Evolutionary conservation across 192 early-diverging fungal genomes (phyloP).

Genomic region (Kickxella alabastrina): DNA sequence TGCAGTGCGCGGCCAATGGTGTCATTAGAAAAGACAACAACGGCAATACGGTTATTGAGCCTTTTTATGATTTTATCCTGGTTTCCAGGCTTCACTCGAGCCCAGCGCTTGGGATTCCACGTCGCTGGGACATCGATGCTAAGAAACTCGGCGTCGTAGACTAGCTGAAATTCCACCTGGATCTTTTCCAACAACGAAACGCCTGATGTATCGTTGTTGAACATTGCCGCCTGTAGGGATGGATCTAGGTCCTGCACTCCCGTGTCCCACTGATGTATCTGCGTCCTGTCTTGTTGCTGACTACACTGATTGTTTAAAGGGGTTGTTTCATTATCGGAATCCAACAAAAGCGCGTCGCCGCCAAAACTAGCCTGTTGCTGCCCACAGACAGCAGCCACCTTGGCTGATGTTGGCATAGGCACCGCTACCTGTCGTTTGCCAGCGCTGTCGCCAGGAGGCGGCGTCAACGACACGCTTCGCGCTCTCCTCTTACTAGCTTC

Average conservation of each 20-base stretch:
- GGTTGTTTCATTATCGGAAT: no score
- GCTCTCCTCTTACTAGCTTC: conserved; percentile 16
- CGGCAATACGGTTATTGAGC: conserved; percentile 23
- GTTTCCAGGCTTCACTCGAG: conserved; percentile 1
- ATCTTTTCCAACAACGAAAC: conserved; percentile 11
- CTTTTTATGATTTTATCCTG: conserved; percentile 10
- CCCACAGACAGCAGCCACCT: no score
- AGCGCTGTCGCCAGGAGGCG: no score
- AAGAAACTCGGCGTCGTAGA: conserved; percentile 26
- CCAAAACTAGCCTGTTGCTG: no score
- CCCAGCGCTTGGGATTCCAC: conserved; percentile 29
- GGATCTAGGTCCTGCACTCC: conserved; percentile 44
- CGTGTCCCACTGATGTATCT: not conserved
- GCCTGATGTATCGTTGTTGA: not conserved
- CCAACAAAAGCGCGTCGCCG: no score
- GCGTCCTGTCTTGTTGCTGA: no score
- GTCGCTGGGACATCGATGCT: conserved; percentile 14
- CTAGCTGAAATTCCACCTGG: conserved; percentile 35
- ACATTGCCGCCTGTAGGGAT: conserved; percentile 33
- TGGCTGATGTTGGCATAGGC: no score
- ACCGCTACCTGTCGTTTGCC: no score
- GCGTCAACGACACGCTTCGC: conserved; percentile 52
- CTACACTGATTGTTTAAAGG: no score
- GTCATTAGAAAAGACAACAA: conserved; percentile 25
- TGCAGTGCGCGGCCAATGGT: conserved; percentile 20